Evolutionary conservation across 805 yeast species (phyloP), one percentile per base, ranked within the genome.

Genomic region (Blastobotrys peoriensis): DNA sequence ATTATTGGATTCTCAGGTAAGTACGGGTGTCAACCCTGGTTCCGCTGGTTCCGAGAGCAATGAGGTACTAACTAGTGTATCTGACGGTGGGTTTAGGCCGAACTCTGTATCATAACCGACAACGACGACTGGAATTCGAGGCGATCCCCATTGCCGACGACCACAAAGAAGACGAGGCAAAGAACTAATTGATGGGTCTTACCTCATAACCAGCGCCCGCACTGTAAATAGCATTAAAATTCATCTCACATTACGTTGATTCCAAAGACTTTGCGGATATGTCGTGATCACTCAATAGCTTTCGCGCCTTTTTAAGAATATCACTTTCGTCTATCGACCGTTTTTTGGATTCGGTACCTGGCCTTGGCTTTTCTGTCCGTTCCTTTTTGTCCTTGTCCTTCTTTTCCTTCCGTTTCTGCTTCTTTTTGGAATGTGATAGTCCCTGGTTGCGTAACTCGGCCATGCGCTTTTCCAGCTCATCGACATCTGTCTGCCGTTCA

Each of bases 1-100:
- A 68, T 83, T 23, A 74, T 80, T 17, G 89, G 89, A 21, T 66
- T 57, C 42, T 65, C 70, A 28, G 60, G 70, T 46, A 61, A 48
- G 67, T 60, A 23, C 8, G 3, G 6, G 19, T 8, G 19, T 15
- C 10, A 15, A 17, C 9, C 9, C 37, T 9, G 17, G 15, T 10
- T 10, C 9, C 27, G 33, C 19, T 9, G 37, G 9, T 13, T 27
- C 13, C 9, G 9, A 27, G 33, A 10, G 33, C 5, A 13, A 15
- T 9, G 41, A n/a, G n/a, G n/a, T 10, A 13, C 40, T 33, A 34
- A 22, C 19, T 36, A 45, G 48, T 36, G 9, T 45, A 45, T 22
- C 18, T 45, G 21, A 36, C 45, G 5, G 48, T 40, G 4, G 48
- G 45, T 2, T 22, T 45, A 9, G 33, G 25, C 18, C 21, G 22